A percentile compares a stretch with the other conserved stretches of the same genome.
Conservation (phyloP, 306 rosid genomes). For the Cicer cuneatum region DNA sequence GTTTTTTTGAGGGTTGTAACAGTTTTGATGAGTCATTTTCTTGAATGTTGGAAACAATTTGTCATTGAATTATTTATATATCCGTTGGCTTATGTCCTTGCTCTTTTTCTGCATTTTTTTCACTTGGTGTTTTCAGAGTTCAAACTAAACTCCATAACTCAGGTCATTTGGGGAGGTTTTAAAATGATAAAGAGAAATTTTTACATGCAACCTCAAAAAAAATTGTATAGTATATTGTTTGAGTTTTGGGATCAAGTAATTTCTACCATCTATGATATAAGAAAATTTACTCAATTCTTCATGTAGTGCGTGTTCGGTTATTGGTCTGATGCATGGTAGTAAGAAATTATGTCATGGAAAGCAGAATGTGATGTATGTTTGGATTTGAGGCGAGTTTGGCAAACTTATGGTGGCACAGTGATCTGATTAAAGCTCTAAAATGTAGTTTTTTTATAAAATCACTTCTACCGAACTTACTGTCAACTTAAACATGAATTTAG, state of each 20-base stretch:
- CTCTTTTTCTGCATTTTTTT: conserved; percentile 2
- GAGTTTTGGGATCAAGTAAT: not conserved
- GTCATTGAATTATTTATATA: conserved; percentile 46
- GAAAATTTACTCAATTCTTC: not conserved
- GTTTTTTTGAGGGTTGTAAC: conserved; percentile 21
- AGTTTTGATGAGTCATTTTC: conserved; percentile 52
- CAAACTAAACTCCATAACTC: not conserved
- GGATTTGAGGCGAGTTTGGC: no score
- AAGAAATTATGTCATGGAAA: no score
- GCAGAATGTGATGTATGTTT: no score
- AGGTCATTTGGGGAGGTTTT: not conserved
- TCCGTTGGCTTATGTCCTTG: conserved; percentile 3
- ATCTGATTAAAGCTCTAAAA: no score
- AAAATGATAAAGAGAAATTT: not conserved
- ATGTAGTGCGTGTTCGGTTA: not conserved
- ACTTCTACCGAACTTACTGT: no score
- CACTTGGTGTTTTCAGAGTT: not conserved
- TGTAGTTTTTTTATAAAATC: no score
- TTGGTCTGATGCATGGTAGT: no score
- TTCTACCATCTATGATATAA: not conserved
- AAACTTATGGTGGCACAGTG: no score
- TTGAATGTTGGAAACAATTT: conserved; percentile 28
- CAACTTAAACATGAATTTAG: no score
- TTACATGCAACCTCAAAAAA: not conserved
- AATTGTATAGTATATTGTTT: not conserved